phyloP scores from a whole-genome alignment of 2,329 filamentous ascomycete genomes.

The Colletotrichum gigasporum region DNA sequence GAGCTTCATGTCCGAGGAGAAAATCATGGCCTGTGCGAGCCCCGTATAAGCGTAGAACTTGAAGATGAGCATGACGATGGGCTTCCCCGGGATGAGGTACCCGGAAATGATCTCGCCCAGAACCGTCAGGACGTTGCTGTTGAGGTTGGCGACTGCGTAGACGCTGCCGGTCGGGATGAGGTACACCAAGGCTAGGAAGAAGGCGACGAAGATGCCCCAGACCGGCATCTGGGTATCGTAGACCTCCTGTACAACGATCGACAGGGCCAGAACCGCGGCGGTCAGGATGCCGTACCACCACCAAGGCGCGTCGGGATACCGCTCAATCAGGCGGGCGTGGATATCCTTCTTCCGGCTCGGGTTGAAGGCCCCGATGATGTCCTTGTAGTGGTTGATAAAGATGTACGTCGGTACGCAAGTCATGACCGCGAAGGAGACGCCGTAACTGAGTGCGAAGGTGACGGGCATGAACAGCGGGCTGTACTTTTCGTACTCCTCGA shows the following conservation, averaged over 20 bases:
- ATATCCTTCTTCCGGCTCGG: conserved; percentile 23
- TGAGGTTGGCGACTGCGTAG: conserved; percentile 52
- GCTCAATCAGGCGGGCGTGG: conserved; percentile 47
- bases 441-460: conserved; percentile 46
- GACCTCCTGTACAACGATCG: conserved; percentile 52
- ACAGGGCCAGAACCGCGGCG: conserved; percentile 42
- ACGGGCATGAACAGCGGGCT: conserved; percentile 48
- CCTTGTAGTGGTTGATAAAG: conserved; percentile 49
- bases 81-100: conserved; percentile 59
- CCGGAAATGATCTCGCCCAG: conserved; percentile 24
- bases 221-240: conserved; percentile 66
- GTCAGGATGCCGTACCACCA: conserved; percentile 50
- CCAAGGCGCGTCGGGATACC: conserved; percentile 40
- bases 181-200: conserved; percentile 49
- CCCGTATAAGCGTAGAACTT: conserved; percentile 49
- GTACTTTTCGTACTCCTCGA: conserved; percentile 60
- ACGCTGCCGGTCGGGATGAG: conserved; percentile 64
- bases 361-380: conserved; percentile 44
- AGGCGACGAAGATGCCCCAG: conserved; percentile 59
- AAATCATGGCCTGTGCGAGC: conserved; percentile 45
- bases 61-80: conserved; percentile 48
- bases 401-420: conserved; percentile 50
- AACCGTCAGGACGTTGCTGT: conserved; percentile 51
- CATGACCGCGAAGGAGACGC: conserved; percentile 45
- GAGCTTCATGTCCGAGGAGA: conserved; percentile 60